Conservation (phyloP, 2,329 filamentous ascomycete species). For the Zymoseptoria tritici region DNA sequence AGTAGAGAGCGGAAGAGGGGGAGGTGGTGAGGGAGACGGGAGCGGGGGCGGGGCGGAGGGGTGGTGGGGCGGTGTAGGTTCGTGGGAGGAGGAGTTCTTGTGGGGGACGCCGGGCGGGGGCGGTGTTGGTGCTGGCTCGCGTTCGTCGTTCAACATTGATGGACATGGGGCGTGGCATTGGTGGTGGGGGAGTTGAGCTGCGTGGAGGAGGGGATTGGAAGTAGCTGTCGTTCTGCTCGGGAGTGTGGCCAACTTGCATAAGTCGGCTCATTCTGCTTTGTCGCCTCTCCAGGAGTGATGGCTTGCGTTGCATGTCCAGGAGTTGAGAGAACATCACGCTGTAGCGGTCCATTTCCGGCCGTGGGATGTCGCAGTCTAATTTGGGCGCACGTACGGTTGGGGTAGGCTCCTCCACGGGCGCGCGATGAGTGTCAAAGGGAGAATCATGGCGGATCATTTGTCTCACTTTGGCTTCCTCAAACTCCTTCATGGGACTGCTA, state of each 20-base stretch:
- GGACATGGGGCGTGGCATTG: constrained; percentile 18
- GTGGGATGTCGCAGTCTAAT: constrained; percentile 73
- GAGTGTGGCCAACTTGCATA: constrained; percentile 23
- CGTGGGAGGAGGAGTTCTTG: constrained; percentile 5
- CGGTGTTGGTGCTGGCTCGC: constrained; percentile 19
- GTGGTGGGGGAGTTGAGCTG: constrained; percentile 1
- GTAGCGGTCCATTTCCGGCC: constrained; percentile 74
- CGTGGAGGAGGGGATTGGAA: constrained; percentile 8
- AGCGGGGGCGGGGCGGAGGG: constrained; percentile 12
- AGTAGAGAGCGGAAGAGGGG: constrained; percentile 15
- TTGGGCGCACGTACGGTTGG: constrained; percentile 23
- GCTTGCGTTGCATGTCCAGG: constrained; percentile 33
- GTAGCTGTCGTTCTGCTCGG: constrained; percentile 22
- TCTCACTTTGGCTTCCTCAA: constrained; percentile 6
- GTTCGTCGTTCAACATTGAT: neutral
- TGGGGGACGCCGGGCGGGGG: constrained; percentile 8
- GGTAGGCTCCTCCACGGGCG: neutral
- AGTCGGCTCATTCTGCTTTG: constrained; percentile 21
- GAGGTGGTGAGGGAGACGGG: constrained; percentile 9
- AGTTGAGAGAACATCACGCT: constrained; percentile 87
- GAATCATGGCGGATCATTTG: constrained; percentile 6
- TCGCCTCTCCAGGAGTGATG: constrained; percentile 26
- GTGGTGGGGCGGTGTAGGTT: constrained; percentile 10
- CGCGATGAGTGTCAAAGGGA: constrained; percentile 2
- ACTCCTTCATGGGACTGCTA: constrained; percentile 7